Percentiles rank a stretch among this genome's conserved stretches.
phyloP scores from a whole-genome alignment of 345 rosid genomes.

The Capsella bursapastoris region DNA sequence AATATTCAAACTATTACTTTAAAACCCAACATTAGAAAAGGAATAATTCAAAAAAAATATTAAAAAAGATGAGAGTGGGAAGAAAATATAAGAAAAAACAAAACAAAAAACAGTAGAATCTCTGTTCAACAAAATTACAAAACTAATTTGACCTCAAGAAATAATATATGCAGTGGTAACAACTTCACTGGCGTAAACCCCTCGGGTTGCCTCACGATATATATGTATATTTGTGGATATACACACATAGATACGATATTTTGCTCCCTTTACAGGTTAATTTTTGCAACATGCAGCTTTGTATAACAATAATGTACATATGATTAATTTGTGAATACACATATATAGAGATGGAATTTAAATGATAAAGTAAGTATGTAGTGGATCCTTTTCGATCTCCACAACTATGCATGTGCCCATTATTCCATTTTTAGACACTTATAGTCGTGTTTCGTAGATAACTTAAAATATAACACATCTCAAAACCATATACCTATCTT shows the following conservation, averaged over 20 bases:
- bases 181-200: slow-evolving; percentile 13
- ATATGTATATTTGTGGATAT: slow-evolving; percentile 2
- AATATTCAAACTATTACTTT: not conserved
- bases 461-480: slow-evolving; percentile 44
- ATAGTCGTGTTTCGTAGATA: slow-evolving; percentile 44
- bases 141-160: slow-evolving; percentile 31
- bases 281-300: slow-evolving; percentile 32
- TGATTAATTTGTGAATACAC: slow-evolving; percentile 8
- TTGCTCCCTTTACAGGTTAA: slow-evolving; percentile 33
- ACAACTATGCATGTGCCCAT: slow-evolving; percentile 49
- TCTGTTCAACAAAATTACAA: slow-evolving; percentile 35
- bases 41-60: not conserved
- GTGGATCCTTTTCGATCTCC: slow-evolving; percentile 49
- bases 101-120: slow-evolving; percentile 32
- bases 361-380: slow-evolving; percentile 43
- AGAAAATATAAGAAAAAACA: slow-evolving; percentile 12
- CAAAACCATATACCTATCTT: slow-evolving; percentile 32
- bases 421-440: slow-evolving; percentile 45
- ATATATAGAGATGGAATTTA: slow-evolving; percentile 27
- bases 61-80: slow-evolving; percentile 11
- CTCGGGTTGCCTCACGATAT: slow-evolving; percentile 22
- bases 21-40: not conserved
- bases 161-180: slow-evolving; percentile 29
- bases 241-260: slow-evolving; percentile 26
- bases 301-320: slow-evolving; percentile 27